Base-by-base conservation (phyloP, 2,329 filamentous ascomycete species). In the Aureobasidium sp. region DNA sequence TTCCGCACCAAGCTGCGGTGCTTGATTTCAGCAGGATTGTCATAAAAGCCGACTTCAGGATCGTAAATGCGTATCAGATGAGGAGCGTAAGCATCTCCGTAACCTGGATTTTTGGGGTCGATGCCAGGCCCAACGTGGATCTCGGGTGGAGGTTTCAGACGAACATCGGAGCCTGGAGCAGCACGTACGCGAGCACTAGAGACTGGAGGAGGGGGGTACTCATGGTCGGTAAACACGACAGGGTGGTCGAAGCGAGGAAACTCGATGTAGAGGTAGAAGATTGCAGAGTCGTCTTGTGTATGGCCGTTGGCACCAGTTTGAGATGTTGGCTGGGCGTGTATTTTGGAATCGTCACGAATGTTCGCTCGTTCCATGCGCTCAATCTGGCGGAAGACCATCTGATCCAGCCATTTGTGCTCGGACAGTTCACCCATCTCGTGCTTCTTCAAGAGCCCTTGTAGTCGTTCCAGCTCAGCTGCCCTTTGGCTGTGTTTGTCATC, bases 381-480 rank as follows among this genome's bases (percentile, higher is more conserved):
- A 64, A 96, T 87, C 57, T 88, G 88, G 44, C 93, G 87, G 72
- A 96, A 99, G 2, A 97, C 92, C 68, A 97, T 82, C 70, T 94
- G 90, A 73, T 99, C 94, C 47, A 99, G 83, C 95, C 94, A 99
- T 69, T 95, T 90, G 52, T 96, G 89, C 17, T 91, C 85, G 0
- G 90, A 87, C 29, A 99, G 93, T 72, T 99, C 94, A 20, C 91
- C 92, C 88, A 97, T 95, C 72, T 99, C 95, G 71, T 97, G 94
- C 75, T 96, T 96, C 76, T 99, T 99, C 72, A 99, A 89, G 26
- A 97, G 75, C 60, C 86, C 87, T 71, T 97, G 92, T 67, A 99
- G 83, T 20, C 94, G 83, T 69, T 97, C 91, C 65, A 97, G 82
- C 74, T 99, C 94, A 59, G 90, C 86, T 53, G 72, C 72, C 39